Base-by-base conservation (phyloP, 306 rosid species). In the Dalbergia cochinchinensis region DNA sequence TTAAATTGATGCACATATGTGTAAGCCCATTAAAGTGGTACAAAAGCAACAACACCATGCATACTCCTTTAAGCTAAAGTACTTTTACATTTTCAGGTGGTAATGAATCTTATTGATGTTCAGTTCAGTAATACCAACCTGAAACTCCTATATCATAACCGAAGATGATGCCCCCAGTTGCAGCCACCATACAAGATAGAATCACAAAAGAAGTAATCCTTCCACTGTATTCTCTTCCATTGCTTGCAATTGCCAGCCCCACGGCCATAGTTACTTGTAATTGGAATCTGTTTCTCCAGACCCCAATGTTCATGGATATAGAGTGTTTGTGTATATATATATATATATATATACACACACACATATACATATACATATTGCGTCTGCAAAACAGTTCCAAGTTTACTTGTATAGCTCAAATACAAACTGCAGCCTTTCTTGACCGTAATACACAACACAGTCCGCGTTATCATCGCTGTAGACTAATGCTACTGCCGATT, bases 371-470 rank as follows among this genome's bases (percentile, higher is more conserved):
- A 50, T 14, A 50, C 3, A 50, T 50, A 13, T 48, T 11, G 54
- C 6, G 5, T 11, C 54, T 4, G 4, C 19, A 14, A 50, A 50
- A 50, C 5, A 13, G 57, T 50, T 3, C 14, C 16, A 5, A 14
- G 18, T 26, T 22, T 48, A 69, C 65, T 60, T 60, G 65, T 13
- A 26, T 31, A 20, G 15, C 67, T 61, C 15, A 31, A 61, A 13
- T 41, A 64, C 47, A 14, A 15, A 37, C 22, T 64, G 69, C 69
- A 64, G 69, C 47, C 48, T 64, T 35, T 64, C 48, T 64, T 64
- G 69, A 64, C 69, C 34, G 20, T 7, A 34, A 64, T 64, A n/a
- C 58, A 50, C 74, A 15, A 51, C 7, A 37, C 31, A 2, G 55
- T 33, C 12, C 15, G 15, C 62, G 11, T 53, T 54, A 2, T 44